A percentile compares a stretch with the other conserved stretches of the same genome.
Conservation (phyloP, 345 rosid genomes). For the Erucastrum elatum region DNA sequence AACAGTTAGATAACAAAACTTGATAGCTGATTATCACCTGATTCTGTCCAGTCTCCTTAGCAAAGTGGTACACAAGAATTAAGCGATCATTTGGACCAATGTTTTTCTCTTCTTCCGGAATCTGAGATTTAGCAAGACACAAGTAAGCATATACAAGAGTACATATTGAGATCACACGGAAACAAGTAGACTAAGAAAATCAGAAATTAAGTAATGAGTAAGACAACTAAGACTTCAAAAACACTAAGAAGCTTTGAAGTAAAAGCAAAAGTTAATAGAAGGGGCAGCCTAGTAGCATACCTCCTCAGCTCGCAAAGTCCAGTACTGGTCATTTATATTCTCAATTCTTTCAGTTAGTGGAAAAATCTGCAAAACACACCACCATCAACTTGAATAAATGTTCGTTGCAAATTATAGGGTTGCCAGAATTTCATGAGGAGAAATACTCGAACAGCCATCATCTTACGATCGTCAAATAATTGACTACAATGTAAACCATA, state of each 20-base stretch:
- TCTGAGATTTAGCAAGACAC: constrained; percentile 42
- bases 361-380: constrained; percentile 63
- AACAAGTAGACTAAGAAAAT: neutral
- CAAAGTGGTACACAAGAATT: constrained; percentile 90
- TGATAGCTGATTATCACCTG: constrained; percentile 49
- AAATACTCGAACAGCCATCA: constrained; percentile 1
- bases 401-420: constrained; percentile 7
- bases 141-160: neutral
- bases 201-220: neutral
- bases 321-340: constrained; percentile 91
- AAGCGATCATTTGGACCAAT: constrained; percentile 89
- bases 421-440: constrained; percentile 5
- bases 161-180: neutral
- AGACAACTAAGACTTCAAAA: neutral
- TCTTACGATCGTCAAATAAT: neutral
- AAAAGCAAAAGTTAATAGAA: neutral
- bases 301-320: constrained; percentile 99
- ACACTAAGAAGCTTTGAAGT: constrained; percentile 4
- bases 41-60: constrained; percentile 75
- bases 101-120: constrained; percentile 95
- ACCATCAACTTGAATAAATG: neutral
- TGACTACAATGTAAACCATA: constrained; percentile 10
- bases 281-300: constrained; percentile 38
- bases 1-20: neutral
- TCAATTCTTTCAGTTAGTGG: constrained; percentile 84